Conservation (phyloP, 345 rosid species). For the Salix brachista region DNA sequence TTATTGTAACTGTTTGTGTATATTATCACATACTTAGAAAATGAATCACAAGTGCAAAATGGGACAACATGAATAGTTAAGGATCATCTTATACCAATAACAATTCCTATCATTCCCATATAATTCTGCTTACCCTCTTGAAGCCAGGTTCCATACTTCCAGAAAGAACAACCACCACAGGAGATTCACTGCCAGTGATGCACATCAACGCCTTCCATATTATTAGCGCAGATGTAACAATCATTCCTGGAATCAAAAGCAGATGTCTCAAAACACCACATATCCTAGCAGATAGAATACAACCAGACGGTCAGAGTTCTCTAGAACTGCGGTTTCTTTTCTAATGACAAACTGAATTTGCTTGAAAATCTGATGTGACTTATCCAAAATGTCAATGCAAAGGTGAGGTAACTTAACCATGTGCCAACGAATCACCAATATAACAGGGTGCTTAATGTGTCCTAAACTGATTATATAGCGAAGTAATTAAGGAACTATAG, state of each 20-base stretch:
- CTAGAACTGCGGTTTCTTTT: not conserved
- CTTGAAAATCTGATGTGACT: not conserved
- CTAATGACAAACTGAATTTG: not conserved
- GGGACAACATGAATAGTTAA: not conserved
- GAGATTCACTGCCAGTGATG: conserved; percentile 95
- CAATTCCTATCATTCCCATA: not conserved
- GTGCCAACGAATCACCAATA: not conserved
- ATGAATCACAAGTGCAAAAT: not conserved
- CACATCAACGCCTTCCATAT: conserved; percentile 98
- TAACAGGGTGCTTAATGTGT: not conserved
- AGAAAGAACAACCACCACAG: conserved; percentile 96
- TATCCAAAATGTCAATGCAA: not conserved
- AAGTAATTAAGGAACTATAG: not conserved
- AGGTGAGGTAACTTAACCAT: not conserved
- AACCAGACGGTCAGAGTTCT: not conserved
- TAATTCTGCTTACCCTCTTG: conserved; percentile 59
- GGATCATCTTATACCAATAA: not conserved
- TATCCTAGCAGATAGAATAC: not conserved
- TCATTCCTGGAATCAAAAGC: conserved; percentile 59
- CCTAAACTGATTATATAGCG: not conserved
- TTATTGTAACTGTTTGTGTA: not conserved
- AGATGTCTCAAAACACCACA: conserved; percentile 2
- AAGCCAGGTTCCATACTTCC: conserved; percentile 99
- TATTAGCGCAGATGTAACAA: conserved; percentile 88
- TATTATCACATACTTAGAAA: not conserved